Base-by-base conservation (phyloP, 352 stramenopile species). In the Albugo candida region DNA sequence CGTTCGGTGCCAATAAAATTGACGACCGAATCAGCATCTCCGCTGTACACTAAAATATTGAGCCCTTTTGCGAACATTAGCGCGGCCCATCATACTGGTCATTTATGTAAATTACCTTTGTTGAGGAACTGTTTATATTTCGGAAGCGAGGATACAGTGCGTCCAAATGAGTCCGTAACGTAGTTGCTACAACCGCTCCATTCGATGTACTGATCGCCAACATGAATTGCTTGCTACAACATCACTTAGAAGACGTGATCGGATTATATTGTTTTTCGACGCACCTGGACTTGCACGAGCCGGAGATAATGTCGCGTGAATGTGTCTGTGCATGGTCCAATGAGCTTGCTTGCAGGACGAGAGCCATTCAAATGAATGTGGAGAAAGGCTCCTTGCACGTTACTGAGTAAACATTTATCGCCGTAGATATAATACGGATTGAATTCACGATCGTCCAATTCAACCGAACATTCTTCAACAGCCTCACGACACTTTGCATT, bases 391-490 rank as follows among this genome's bases (percentile, higher is more conserved):
- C 51, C 60, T 48, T 83, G 66, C 16, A 53, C 58, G 47, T 76
- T 81, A 48, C 65, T 66, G 34, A 83, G 47, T 21, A 66, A 61
- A 41, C 71, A 83, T 40, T 74, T 52, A 45, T 84, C 71, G 34
- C 71, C 70, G 48, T 84, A 82, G 45, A 84, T 81, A 54, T 71
- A 77, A 52, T 75, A 84, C 48, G 61, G 54, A 47, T 84, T 79
- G 52, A 84, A 75, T 13, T 65, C 47, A 6, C 47, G 58, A 13
- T 50, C 58, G 21, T 73, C 65, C 5, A 65, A 56, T 16, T 64
- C 58, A 12, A 59, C 49, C 44, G 67, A 60, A 5, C 56, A 67
- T 47, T 64, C 59, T 21, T 67, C 21, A 6, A 77, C 57, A 21
- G 66, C 68, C 11, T 66, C 54, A 44, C 63, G 55, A 45, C 71